phyloP scores from a whole-genome alignment of 2,329 filamentous ascomycete genomes.

The Microcera coccophila region DNA sequence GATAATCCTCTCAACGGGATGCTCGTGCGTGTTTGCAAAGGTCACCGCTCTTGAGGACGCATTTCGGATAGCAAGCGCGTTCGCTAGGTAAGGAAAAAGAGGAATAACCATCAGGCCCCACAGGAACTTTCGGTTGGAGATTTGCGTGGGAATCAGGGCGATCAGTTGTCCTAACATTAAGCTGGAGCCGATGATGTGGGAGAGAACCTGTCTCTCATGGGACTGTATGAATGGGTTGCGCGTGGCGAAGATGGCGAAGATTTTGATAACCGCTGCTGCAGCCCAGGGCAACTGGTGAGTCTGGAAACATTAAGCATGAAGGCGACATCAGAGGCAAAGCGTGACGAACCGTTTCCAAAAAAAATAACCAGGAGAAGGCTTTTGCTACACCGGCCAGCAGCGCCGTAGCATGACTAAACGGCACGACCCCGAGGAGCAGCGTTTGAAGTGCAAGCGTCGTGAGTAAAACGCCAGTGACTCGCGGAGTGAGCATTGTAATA shows the following conservation, averaged over 20 bases:
- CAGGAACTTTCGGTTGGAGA: conserved; percentile 23
- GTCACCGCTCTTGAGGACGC: conserved; percentile 9
- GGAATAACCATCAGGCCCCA: conserved; percentile 32
- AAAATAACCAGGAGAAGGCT: conserved; percentile 35
- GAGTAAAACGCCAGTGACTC: conserved; percentile 15
- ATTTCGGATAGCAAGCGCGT: conserved; percentile 22
- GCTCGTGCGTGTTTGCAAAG: conserved; percentile 14
- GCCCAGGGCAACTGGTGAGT: conserved; percentile 32
- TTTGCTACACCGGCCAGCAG: conserved; percentile 29
- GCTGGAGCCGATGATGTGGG: conserved; percentile 26
- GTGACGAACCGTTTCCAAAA: conserved; percentile 27
- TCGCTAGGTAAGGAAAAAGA: conserved; percentile 30
- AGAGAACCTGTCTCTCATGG: conserved; percentile 24
- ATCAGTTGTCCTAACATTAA: conserved; percentile 32
- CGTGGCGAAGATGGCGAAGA: conserved; percentile 31
- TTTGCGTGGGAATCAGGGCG: conserved; percentile 29
- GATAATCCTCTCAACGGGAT: conserved; percentile 36
- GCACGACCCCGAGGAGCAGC: conserved; percentile 22
- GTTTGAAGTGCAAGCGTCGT: conserved; percentile 15
- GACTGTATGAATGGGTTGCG: conserved; percentile 26
- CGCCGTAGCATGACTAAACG: conserved; percentile 6
- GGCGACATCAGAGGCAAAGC: fast-evolving
- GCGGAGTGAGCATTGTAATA: conserved; percentile 23
- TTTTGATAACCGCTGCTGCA: conserved; percentile 26
- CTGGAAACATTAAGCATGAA: conserved; percentile 18